phyloP scores from a whole-genome alignment of 805 yeast genomes.

The Sungouiozyma intestinalis region DNA sequence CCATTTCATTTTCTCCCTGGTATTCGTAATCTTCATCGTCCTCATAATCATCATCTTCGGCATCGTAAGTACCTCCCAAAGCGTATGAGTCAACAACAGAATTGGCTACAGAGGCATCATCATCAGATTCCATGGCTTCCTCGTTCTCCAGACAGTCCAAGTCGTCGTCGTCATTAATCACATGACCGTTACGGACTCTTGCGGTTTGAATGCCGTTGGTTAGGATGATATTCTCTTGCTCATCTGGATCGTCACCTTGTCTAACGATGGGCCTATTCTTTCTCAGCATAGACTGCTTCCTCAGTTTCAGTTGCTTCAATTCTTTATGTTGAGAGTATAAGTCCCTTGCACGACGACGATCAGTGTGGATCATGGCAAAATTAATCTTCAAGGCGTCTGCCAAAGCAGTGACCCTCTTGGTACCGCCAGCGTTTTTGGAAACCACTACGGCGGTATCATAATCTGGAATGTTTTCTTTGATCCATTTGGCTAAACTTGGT shows the following conservation, averaged over 20 bases:
- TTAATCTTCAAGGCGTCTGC: constrained; percentile 95
- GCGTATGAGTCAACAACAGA: constrained; percentile 40
- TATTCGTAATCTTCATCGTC: constrained; percentile 47
- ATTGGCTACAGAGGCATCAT: constrained; percentile 14
- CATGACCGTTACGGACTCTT: constrained; percentile 92
- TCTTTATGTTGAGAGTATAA: constrained; percentile 33
- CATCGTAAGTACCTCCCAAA: constrained; percentile 73
- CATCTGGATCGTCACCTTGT: constrained; percentile 39
- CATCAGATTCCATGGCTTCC: constrained; percentile 25
- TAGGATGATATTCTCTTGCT: constrained; percentile 56
- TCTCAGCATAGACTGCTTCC: constrained; percentile 41
- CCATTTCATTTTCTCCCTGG: background rate
- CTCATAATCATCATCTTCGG: constrained; percentile 71
- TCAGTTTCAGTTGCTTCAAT: constrained; percentile 27
- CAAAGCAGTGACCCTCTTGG: constrained; percentile 92
- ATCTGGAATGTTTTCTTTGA: constrained; percentile 77
- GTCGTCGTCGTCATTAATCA: constrained; percentile 67
- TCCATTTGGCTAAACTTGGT: constrained; percentile 94
- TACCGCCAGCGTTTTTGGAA: constrained; percentile 98
- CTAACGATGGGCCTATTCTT: constrained; percentile 34
- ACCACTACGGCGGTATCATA: constrained; percentile 88
- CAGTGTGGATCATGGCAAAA: constrained; percentile 98
- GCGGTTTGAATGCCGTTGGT: constrained; percentile 88
- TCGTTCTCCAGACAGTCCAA: constrained; percentile 14
- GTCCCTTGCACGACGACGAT: constrained; percentile 83